These are phyloP conservation scores for Diutina mesorugosa DNA, from an alignment of 1,139 yeast genomes.

Conservation along the genomic window DNA sequence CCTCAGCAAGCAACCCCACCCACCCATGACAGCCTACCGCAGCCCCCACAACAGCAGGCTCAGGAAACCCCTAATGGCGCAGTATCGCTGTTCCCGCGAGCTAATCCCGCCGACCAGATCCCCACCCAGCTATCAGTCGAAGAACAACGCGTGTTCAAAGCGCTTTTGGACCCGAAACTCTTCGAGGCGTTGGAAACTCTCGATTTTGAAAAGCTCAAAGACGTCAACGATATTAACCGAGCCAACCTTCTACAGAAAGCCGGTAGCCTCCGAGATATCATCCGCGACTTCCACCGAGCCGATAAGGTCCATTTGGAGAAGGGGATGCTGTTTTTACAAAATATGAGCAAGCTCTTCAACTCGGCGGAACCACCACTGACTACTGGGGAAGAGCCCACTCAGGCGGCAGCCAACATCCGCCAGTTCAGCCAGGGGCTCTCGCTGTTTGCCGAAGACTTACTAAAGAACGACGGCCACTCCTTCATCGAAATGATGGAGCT, in stretches of 20 bases:
- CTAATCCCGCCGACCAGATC: constrained; percentile 1
- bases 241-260: constrained; percentile 16
- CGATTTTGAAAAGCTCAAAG: constrained; percentile 17
- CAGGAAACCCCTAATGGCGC: background rate
- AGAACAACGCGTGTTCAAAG: constrained; percentile 10
- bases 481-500: constrained; percentile 72
- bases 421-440: constrained; percentile 8
- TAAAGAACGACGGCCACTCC: constrained; percentile 61
- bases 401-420: background rate
- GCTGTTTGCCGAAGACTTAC: constrained; percentile 64
- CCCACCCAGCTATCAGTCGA: background rate
- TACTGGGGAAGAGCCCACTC: background rate
- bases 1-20: background rate
- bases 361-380: background rate
- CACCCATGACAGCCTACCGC: background rate
- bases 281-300: constrained; percentile 16
- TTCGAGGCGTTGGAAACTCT: constrained; percentile 17
- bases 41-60: background rate
- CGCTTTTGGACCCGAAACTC: constrained; percentile 18
- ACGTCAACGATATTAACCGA: constrained; percentile 9
- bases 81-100: background rate
- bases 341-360: constrained; percentile 10
- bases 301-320: constrained; percentile 17
- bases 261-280: constrained; percentile 16
- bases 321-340: constrained; percentile 16